Evolutionary conservation across 805 yeast genomes (phyloP).

Genomic region (Sugiyamaella floridensis): DNA sequence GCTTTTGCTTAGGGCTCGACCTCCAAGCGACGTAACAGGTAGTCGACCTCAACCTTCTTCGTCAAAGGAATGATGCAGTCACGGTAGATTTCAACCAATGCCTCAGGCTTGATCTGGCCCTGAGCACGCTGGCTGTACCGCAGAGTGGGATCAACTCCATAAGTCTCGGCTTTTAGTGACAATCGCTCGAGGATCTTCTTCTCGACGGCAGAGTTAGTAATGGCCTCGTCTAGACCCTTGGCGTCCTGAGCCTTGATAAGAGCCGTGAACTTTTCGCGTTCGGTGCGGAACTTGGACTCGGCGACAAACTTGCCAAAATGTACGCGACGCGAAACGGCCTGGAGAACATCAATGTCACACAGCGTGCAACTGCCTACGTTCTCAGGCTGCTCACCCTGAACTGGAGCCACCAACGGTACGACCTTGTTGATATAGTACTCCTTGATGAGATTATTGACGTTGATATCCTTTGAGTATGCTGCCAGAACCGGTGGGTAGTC

Average conservation of each 20-base stretch:
- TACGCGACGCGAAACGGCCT: conserved; percentile 82
- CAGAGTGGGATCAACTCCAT: conserved; percentile 82
- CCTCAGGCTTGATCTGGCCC: conserved; percentile 74
- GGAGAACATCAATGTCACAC: conserved; percentile 80
- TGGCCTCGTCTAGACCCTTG: conserved; percentile 66
- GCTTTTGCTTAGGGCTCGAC: no score
- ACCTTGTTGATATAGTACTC: conserved; percentile 63
- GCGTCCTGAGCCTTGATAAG: conserved; percentile 62
- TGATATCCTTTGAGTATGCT: conserved; percentile 62
- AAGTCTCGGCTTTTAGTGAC: conserved; percentile 71
- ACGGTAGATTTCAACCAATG: conserved; percentile 74
- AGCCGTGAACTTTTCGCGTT: conserved; percentile 53
- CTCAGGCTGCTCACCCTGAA: conserved; percentile 67
- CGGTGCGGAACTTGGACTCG: conserved; percentile 78
- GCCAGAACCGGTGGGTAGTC: conserved; percentile 77
- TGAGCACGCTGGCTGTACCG: conserved; percentile 57
- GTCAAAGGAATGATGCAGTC: conserved; percentile 90
- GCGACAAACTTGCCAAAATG: conserved; percentile 98
- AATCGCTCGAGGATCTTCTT: conserved; percentile 72
- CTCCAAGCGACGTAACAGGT: conserved; percentile 74
- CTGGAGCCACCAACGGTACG: conserved; percentile 65
- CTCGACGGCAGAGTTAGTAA: conserved; percentile 85
- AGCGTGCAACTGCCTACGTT: conserved; percentile 82
- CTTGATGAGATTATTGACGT: conserved; percentile 65
- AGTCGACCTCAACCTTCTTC: conserved; percentile 91